Conservation (phyloP, 2,329 filamentous ascomycete species). For the Fusarium heterosporum region DNA sequence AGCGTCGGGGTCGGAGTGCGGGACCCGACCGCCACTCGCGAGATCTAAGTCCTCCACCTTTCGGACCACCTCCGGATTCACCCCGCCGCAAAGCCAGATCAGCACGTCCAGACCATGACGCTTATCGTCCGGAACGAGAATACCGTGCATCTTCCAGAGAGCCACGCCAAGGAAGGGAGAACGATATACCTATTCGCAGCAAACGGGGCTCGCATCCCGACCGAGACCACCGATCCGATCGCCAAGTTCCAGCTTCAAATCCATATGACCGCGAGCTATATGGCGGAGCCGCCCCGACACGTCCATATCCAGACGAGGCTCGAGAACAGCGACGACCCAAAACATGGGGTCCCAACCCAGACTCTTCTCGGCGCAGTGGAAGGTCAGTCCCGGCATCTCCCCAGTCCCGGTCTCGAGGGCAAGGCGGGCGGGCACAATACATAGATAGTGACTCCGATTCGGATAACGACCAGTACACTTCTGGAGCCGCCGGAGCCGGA, state of each 20-base stretch:
- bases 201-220: slow-evolving; percentile 23
- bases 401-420: slow-evolving; percentile 31
- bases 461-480: slow-evolving; percentile 28
- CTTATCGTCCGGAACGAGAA: slow-evolving; percentile 15
- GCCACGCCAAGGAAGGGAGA: slow-evolving; percentile 20
- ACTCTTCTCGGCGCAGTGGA: slow-evolving; percentile 35
- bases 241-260: slow-evolving; percentile 13
- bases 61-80: slow-evolving; percentile 37
- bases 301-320: slow-evolving; percentile 8
- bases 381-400: slow-evolving; percentile 22
- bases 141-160: slow-evolving; percentile 22
- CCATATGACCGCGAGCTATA: slow-evolving; percentile 26
- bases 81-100: slow-evolving; percentile 38
- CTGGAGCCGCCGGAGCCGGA: slow-evolving; percentile 16
- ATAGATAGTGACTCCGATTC: slow-evolving; percentile 36
- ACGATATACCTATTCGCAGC: slow-evolving; percentile 20
- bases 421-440: slow-evolving; percentile 27
- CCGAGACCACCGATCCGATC: slow-evolving; percentile 23
- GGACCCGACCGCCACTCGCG: slow-evolving; percentile 32
- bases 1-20: slow-evolving; percentile 42
- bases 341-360: slow-evolving; percentile 17
- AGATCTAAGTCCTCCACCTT: slow-evolving; percentile 32
- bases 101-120: slow-evolving; percentile 27
- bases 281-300: slow-evolving; percentile 5
- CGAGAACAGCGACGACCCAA: slow-evolving; percentile 14